phyloP scores from a whole-genome alignment of 2,329 filamentous ascomycete genomes.

The Magnaporthales sp. region DNA sequence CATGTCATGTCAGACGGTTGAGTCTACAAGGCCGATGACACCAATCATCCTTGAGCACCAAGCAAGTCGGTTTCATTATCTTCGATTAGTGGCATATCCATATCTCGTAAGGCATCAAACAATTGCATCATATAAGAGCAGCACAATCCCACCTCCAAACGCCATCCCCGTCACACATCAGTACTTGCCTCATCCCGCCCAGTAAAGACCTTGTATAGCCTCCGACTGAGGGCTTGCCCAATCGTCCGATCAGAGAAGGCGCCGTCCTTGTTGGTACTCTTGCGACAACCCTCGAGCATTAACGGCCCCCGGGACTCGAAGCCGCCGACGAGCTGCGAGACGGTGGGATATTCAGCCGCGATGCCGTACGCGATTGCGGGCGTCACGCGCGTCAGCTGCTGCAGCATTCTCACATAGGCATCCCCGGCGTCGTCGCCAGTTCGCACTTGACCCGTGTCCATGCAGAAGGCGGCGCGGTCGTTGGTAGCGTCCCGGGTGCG shows the following conservation, averaged over 20 bases:
- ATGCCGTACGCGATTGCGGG: conserved; percentile 65
- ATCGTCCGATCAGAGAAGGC: conserved; percentile 43
- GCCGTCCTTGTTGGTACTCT: conserved; percentile 48
- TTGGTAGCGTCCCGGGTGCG: conserved; percentile 38
- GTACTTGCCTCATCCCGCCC: conserved; percentile 45
- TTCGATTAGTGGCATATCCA: not conserved
- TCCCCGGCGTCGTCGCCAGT: conserved; percentile 57
- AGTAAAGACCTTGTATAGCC: conserved; percentile 52
- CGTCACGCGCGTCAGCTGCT: conserved; percentile 65
- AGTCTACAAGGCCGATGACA: not conserved
- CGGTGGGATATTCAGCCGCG: conserved; percentile 47
- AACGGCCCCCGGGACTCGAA: conserved; percentile 51
- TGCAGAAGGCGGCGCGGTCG: conserved; percentile 60
- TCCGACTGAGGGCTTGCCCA: conserved; percentile 48
- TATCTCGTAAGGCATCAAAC: too few species aligned
- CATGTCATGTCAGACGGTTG: too few species aligned
- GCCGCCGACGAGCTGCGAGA: conserved; percentile 47
- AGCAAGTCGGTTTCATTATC: not conserved
- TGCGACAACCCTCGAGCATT: conserved; percentile 52
- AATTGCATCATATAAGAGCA: not conserved
- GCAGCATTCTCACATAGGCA: conserved; percentile 66
- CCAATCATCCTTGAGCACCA: not conserved
- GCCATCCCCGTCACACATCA: conserved; percentile 32
- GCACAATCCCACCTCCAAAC: not conserved
- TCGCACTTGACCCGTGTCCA: conserved; percentile 69